These are phyloP conservation scores for Irpex sp. DNA, from an alignment of 1,284 basidiomycete species.

Conservation along the genomic window DNA sequence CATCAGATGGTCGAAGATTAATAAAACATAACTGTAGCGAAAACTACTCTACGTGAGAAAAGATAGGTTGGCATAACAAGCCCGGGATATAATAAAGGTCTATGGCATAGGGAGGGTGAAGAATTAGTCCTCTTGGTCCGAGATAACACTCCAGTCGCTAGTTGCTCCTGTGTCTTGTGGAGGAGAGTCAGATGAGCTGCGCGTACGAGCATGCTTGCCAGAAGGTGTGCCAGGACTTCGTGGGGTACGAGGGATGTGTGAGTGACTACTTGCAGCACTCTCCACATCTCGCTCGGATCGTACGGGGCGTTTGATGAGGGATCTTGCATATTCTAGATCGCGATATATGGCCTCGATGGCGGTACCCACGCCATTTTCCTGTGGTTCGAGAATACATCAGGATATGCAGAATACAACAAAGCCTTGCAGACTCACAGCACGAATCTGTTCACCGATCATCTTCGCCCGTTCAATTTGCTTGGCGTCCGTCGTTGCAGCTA, in stretches of 20 bases:
- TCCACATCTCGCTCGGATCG: constrained; percentile 30
- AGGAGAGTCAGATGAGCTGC: constrained; percentile 55
- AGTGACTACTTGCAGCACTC: constrained; percentile 36
- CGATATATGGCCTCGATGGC: constrained; percentile 92
- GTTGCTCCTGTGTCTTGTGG: constrained; percentile 35
- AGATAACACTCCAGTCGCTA: constrained; percentile 83
- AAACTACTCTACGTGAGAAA: neutral
- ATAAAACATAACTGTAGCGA: neutral
- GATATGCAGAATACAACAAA: neutral
- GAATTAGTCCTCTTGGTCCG: constrained; percentile 56
- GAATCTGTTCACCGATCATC: constrained; percentile 80
- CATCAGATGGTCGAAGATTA: neutral
- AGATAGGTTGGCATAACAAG: neutral
- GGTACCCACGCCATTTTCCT: constrained; percentile 88
- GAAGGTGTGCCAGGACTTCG: constrained; percentile 10
- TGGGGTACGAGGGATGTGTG: constrained; percentile 38
- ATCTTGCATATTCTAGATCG: constrained; percentile 85
- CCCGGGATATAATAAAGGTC: neutral
- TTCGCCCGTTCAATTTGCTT: constrained; percentile 87
- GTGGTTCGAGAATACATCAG: constrained; percentile 8
- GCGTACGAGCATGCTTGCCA: constrained; percentile 41
- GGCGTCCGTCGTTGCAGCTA: constrained; percentile 78
- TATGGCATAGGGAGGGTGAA: neutral
- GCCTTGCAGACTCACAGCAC: constrained; percentile 49
- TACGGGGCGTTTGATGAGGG: constrained; percentile 64